Percentiles rank a stretch among this genome's conserved stretches.
Conservation (phyloP, 2,329 filamentous ascomycete species). For the Aspergillus versicolor region DNA sequence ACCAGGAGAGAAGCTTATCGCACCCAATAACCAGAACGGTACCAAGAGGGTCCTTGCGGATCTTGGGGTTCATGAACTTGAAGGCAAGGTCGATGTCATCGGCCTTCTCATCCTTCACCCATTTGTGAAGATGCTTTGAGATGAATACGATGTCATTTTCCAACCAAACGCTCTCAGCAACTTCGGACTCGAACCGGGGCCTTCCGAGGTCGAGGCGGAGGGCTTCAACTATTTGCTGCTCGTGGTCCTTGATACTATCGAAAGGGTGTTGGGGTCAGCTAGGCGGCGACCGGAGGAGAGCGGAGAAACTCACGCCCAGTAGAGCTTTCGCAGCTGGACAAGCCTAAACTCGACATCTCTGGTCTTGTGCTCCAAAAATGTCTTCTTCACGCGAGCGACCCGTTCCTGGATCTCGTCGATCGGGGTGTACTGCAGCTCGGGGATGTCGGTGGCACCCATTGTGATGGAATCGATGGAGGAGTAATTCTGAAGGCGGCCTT, state of each 20-base stretch:
- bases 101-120: constrained; percentile 77
- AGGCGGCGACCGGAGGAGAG: not conserved
- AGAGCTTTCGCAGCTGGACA: constrained; percentile 86
- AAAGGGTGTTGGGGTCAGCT: constrained; percentile 10
- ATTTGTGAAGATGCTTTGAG: constrained; percentile 74
- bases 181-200: constrained; percentile 68
- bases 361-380: constrained; percentile 79
- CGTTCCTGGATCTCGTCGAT: constrained; percentile 65
- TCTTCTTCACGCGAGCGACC: constrained; percentile 61
- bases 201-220: constrained; percentile 77
- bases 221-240: constrained; percentile 70
- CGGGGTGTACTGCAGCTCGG: constrained; percentile 59
- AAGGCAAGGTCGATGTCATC: constrained; percentile 68
- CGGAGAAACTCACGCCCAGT: constrained; percentile 67
- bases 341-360: constrained; percentile 79
- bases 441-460: constrained; percentile 38
- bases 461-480: constrained; percentile 7
- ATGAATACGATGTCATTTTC: constrained; percentile 79
- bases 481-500: not conserved
- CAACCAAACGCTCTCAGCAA: constrained; percentile 75
- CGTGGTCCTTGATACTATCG: constrained; percentile 68
- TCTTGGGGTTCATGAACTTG: constrained; percentile 68
- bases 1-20: constrained; percentile 17
- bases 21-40: constrained; percentile 79
- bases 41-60: constrained; percentile 86